Percentiles rank a stretch among this genome's conserved stretches.
Conservation (phyloP, 345 rosid genomes). For the Camelina laxa region DNA sequence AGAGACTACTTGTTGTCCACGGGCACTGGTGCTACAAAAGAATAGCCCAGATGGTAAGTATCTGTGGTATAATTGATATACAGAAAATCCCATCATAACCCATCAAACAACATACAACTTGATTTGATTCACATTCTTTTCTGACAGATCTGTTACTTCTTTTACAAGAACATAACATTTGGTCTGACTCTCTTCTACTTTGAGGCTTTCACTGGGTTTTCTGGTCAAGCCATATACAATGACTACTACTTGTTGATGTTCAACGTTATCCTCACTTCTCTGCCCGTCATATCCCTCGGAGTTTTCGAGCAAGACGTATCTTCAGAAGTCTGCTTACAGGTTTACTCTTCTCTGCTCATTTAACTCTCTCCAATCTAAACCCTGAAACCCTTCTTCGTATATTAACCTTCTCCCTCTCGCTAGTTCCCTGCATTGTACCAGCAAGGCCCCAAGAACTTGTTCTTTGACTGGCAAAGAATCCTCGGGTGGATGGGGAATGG, state of each 20-base stretch:
- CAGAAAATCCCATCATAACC: constrained; percentile 15
- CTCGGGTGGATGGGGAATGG: constrained; percentile 80
- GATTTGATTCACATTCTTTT: constrained; percentile 42
- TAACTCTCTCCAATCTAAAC: background rate
- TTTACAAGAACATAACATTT: constrained; percentile 80
- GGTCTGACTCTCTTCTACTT: constrained; percentile 80
- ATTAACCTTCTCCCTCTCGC: constrained; percentile 3
- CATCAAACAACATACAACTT: constrained; percentile 4
- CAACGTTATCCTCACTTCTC: constrained; percentile 74
- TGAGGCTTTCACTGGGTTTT: constrained; percentile 66
- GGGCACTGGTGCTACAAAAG: constrained; percentile 92
- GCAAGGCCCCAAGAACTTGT: constrained; percentile 69
- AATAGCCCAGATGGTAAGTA: constrained; percentile 78
- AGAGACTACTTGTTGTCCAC: constrained; percentile 75
- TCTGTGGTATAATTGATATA: constrained; percentile 28
- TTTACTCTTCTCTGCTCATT: constrained; percentile 25
- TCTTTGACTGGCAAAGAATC: constrained; percentile 69
- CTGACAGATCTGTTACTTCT: constrained; percentile 64
- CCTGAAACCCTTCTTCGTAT: constrained; percentile 6
- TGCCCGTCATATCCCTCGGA: constrained; percentile 78
- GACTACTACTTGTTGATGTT: constrained; percentile 72
- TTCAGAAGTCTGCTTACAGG: constrained; percentile 80
- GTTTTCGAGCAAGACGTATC: constrained; percentile 80
- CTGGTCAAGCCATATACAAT: constrained; percentile 66
- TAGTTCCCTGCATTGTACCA: constrained; percentile 81